Percentiles rank a stretch among this genome's conserved stretches.
phyloP scores from a whole-genome alignment of 1,139 yeast genomes.

The Suhomyces panamericanus region DNA sequence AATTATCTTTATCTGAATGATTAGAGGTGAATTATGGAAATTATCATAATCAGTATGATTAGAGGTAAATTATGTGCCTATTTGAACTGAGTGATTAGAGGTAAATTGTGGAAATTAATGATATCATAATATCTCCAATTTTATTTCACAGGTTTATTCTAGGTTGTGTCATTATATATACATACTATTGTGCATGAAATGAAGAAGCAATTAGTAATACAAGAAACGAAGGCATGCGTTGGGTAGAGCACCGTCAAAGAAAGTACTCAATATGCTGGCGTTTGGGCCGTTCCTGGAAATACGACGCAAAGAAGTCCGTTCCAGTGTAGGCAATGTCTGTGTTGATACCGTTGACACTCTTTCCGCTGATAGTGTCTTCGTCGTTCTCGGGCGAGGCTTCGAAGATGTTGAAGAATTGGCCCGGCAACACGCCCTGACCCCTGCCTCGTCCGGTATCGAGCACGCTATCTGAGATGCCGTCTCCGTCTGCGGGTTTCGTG shows the following conservation, averaged over 20 bases:
- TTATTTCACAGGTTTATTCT: too few species aligned
- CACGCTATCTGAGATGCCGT: background rate
- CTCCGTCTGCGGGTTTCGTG: conserved; percentile 10
- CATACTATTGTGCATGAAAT: conserved; percentile 3
- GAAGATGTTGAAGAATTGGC: conserved; percentile 81
- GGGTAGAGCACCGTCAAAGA: conserved; percentile 2
- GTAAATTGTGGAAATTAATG: too few species aligned
- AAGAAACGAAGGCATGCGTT: conserved; percentile 2
- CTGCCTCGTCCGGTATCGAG: background rate
- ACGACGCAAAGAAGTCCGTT: conserved; percentile 26
- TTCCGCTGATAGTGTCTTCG: conserved; percentile 44
- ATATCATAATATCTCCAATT: too few species aligned
- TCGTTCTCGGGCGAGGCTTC: conserved; percentile 94
- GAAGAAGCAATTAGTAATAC: conserved; percentile 9
- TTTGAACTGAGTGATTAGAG: too few species aligned
- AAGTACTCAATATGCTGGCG: conserved; percentile 28
- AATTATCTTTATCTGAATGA: too few species aligned
- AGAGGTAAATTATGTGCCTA: too few species aligned
- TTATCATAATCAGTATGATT: too few species aligned
- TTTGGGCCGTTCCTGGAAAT: conserved; percentile 26
- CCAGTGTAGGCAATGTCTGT: conserved; percentile 17
- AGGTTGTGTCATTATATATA: background rate
- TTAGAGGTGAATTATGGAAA: too few species aligned
- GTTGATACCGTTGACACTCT: conserved; percentile 40
- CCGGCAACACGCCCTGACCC: conserved; percentile 39